Evolutionary conservation across 805 yeast species (phyloP).

Genomic region (Torulaspora maleeae): DNA sequence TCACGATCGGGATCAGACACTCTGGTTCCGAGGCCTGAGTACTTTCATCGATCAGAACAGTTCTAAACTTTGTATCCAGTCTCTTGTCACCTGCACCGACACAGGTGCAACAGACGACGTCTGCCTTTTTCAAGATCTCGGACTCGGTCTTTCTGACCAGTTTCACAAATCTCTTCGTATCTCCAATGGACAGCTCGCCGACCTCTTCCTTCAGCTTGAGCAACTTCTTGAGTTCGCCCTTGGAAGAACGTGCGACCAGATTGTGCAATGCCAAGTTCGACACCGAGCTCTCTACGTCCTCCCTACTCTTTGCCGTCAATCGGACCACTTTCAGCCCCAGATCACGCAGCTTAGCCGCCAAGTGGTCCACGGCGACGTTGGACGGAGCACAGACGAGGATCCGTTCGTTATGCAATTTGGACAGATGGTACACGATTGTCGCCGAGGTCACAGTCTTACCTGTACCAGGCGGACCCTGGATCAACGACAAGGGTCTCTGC

Average conservation of each 20-base stretch:
- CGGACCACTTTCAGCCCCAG: slow-evolving; percentile 77
- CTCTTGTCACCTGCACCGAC: slow-evolving; percentile 84
- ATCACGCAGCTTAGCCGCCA: slow-evolving; percentile 65
- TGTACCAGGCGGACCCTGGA: slow-evolving; percentile 96
- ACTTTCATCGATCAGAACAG: slow-evolving; percentile 86
- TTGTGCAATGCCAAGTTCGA: slow-evolving; percentile 54
- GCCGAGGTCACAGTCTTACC: slow-evolving; percentile 95
- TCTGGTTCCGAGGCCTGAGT: slow-evolving; percentile 95
- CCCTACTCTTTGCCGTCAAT: slow-evolving; percentile 69
- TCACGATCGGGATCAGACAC: slow-evolving; percentile 79
- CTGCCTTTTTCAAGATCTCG: slow-evolving; percentile 49
- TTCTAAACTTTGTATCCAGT: slow-evolving; percentile 56
- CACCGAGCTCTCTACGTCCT: slow-evolving; percentile 68
- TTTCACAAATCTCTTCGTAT: slow-evolving; percentile 43
- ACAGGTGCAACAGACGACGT: slow-evolving; percentile 87
- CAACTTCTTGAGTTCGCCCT: slow-evolving; percentile 55
- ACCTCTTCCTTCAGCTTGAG: slow-evolving; percentile 53
- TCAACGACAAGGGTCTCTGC: slow-evolving; percentile 67
- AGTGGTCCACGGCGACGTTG: slow-evolving; percentile 90
- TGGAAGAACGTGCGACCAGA: slow-evolving; percentile 44
- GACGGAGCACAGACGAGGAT: slow-evolving; percentile 93
- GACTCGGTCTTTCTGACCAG: slow-evolving; percentile 47
- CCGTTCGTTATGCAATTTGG: slow-evolving; percentile 54
- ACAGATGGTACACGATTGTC: slow-evolving; percentile 73
- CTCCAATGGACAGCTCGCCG: slow-evolving; percentile 62